Base-by-base conservation (phyloP, 2,329 filamentous ascomycete genomes). In the Cladophialophora carrionii region DNA sequence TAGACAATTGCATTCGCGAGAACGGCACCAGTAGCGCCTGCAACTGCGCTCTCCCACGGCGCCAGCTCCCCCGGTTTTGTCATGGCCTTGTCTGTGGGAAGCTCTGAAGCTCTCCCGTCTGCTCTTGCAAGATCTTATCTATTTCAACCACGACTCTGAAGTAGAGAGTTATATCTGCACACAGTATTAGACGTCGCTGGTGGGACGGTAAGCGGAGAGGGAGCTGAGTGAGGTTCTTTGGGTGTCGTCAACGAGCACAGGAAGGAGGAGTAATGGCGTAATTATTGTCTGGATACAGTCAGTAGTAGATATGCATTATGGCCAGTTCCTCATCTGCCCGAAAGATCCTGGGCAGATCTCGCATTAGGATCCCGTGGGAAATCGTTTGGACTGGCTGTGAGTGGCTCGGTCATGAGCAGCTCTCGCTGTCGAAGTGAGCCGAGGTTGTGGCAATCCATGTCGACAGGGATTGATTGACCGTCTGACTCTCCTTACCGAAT, bases 1-100 rank as follows among this genome's bases (percentile, higher is more conserved):
- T 99, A 99, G 64, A 98, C 94, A 68, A 97, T 81, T 52, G 93
- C 90, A 82, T 99, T 99, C 64, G 95, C 95, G 65, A 99, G 84
- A 43, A 98, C 92, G 54, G 95, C 95, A 67, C 95, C 95, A 22
- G 91, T 91, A 59, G 95, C 92, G 73, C 95, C 95, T 68, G 95
- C 94, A 71, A 96, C 87, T 61, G 95, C 95, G 75, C 89, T 89
- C 61, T 93, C 94, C 94, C 94, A 98, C 61, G 95, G 91, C 49
- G 95, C 92, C 65, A 98, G 86, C 60, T 82, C 82, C 69, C 49
- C 49, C n/a, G 87, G 83, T 78, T 92, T 94, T 46, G 84, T 76
- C 84, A 87, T 87, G 48, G 41, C 31, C 12, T 22, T 43, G 20
- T 32, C 17, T 31, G 26, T 3, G 26, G 17, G 52, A 54, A 34